Percentiles rank a stretch among this genome's conserved stretches.
Evolutionary conservation across 805 yeast species (phyloP).

Genomic region (Pichia manshurica): DNA sequence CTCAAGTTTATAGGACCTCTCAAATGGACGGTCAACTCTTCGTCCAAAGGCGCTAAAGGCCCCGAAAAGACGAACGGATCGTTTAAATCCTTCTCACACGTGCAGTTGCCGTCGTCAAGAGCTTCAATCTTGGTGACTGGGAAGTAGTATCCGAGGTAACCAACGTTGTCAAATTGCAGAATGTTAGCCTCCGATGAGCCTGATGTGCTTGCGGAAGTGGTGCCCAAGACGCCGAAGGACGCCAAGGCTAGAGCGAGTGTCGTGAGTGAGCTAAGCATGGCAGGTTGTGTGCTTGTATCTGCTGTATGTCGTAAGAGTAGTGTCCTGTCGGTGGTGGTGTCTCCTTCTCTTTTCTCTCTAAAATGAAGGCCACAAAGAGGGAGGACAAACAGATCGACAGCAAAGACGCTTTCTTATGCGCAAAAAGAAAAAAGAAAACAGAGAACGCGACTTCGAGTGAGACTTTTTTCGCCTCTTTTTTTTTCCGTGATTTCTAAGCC

Average conservation of each 20-base stretch:
- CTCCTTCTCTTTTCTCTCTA: no score
- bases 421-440: no score
- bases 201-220: background rate
- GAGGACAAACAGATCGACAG: no score
- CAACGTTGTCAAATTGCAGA: slow-evolving; percentile 49
- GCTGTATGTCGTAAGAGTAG: no score
- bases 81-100: slow-evolving; percentile 37
- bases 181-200: slow-evolving; percentile 31
- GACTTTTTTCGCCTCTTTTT: no score
- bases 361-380: no score
- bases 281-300: no score
- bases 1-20: slow-evolving; percentile 65
- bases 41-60: slow-evolving; percentile 57
- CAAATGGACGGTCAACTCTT: slow-evolving; percentile 68
- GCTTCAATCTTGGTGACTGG: slow-evolving; percentile 42
- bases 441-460: no score
- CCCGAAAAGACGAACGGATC: slow-evolving; percentile 43
- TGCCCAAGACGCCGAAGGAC: background rate
- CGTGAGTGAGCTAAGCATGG: background rate
- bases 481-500: no score
- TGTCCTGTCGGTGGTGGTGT: no score
- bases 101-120: slow-evolving; percentile 39
- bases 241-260: background rate
- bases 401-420: no score
- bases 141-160: slow-evolving; percentile 47